Evolutionary conservation across 1,284 basidiomycete genomes (phyloP), one percentile per base, ranked within the genome.

Genomic region (Pterulicium gracile): DNA sequence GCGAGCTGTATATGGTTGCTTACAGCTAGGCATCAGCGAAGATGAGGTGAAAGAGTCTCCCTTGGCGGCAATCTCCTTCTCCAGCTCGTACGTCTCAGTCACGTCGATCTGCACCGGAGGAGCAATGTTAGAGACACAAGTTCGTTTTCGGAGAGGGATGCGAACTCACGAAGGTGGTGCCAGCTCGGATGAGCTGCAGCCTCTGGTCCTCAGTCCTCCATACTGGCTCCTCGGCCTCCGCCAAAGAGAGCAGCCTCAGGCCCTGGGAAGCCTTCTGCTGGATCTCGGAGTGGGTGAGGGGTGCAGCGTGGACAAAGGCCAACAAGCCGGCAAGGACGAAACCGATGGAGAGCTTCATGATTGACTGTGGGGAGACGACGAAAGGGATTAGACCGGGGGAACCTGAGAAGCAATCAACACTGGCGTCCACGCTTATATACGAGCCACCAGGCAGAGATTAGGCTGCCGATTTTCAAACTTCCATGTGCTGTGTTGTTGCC

Each of bases 51-150:
- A 43, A 54, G 46, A 18, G 49, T 56, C 21, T 52, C 42, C 10
- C 47, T 43, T 45, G 45, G 19, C 14, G 12, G 53, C 44, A 4
- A 51, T 44, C 23, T 54, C 47, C 47, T 65, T 64, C 54, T 73
- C 62, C 35, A 69, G 58, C 58, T 77, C 75, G 46, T 77, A 73
- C 14, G 69, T 65, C 55, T 79, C 75, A 1, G 74, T 73, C 24
- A 77, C 62, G 51, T 69, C 68, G 47, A 70, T 68, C 67, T 68
- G 35, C 10, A 48, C 12, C 18, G 18, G 42, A 15, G 15, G 7
- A 39, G n/a, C 36, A 39, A 17, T 10, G 4, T 4, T 17, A 44
- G n/a, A 21, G 13, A 43, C 20, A 44, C 34, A 19, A n/a, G 34
- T 44, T 34, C 17, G 42, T 41, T 24, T 35, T 40, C 42, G 15